Evolutionary conservation across 768 basidiomycete species (phyloP).

Genomic region (Suillus subaureus): DNA sequence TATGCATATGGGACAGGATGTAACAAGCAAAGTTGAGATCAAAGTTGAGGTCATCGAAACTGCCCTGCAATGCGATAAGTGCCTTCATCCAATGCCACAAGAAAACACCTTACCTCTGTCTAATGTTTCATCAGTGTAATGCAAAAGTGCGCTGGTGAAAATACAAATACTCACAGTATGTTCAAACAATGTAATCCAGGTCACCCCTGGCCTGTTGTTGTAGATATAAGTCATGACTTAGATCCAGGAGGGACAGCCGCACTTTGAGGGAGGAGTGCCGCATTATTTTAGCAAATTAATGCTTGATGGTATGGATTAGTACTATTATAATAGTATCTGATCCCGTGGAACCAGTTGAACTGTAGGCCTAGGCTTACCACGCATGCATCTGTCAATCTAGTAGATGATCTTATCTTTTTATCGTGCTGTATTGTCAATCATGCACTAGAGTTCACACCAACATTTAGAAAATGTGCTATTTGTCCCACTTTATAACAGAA

Average conservation of each 20-base stretch:
- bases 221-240: background rate
- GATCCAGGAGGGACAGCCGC: background rate
- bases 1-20: background rate
- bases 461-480: no score
- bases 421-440: no score
- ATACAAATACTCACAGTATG: background rate
- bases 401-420: no score
- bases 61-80: background rate
- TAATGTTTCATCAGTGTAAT: background rate
- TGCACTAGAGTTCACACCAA: no score
- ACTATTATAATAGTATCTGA: no score
- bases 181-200: background rate
- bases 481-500: no score
- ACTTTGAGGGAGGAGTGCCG: background rate
- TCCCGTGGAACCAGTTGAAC: no score
- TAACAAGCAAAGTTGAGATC: background rate
- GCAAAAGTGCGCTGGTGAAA: background rate
- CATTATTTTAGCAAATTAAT: background rate
- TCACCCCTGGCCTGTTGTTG: background rate
- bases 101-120: background rate
- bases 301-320: background rate
- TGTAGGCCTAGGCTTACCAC: no score
- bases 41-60: background rate
- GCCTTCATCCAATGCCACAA: background rate
- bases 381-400: no score